Evolutionary conservation across 176 grass and related monocot genomes (phyloP).

Genomic region (Bothriochloa decipiens): DNA sequence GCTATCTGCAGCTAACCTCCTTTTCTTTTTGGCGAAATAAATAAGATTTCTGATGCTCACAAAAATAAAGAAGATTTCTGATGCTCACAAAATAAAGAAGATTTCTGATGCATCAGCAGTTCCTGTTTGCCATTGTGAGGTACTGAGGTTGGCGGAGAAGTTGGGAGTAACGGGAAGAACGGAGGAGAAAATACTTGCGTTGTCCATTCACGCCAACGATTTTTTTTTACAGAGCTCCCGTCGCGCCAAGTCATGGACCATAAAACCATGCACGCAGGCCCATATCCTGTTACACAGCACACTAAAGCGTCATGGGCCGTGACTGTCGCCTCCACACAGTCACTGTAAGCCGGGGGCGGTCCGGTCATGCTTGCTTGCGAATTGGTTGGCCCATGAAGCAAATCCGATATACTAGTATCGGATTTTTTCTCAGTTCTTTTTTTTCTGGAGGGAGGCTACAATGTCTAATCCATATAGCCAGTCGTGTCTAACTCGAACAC

Average conservation of each 20-base stretch:
- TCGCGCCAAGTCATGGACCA: background rate
- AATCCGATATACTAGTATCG: no score
- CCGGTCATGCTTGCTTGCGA: background rate
- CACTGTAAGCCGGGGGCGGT: no score
- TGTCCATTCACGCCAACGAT: background rate
- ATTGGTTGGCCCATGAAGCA: background rate
- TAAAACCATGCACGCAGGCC: background rate
- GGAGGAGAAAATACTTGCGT: background rate
- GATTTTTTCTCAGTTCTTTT: no score
- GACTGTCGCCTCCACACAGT: no score
- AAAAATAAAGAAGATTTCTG: background rate
- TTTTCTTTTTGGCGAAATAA: background rate
- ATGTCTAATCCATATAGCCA: background rate
- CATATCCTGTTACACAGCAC: background rate
- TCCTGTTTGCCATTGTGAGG: background rate
- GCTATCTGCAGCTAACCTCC: no score
- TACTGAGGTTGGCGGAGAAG: background rate
- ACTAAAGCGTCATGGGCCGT: background rate
- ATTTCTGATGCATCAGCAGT: background rate
- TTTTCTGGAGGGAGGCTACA: background rate
- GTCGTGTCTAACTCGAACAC: background rate
- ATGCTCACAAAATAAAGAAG: background rate
- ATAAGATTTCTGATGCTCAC: background rate
- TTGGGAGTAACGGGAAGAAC: no score
- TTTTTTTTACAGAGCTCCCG: background rate